Base-by-base conservation (phyloP, 2,329 filamentous ascomycete species). In the Penicillium capsulatum region DNA sequence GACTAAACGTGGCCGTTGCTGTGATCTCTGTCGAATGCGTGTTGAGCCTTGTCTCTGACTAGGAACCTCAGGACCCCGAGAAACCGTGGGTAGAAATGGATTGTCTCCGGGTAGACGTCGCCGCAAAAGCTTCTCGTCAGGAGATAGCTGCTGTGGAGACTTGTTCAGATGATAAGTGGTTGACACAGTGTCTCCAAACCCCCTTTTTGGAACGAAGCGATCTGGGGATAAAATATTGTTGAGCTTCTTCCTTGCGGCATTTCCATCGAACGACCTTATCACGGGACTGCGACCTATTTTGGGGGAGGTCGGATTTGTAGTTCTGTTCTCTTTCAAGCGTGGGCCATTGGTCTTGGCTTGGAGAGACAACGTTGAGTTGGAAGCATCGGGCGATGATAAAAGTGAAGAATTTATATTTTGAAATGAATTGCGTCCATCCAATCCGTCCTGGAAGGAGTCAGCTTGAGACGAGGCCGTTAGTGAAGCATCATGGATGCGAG, bases 131-230 rank as follows among this genome's bases (percentile, higher is more conserved):
- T 61, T 72, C 44, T 80, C 75, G 36, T 68, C 63, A 11, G 61
- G 53, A 9, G 69, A 68, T 11, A 79, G 58, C 19, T 67, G 65
- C 22, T 66, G 55, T 13, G 68, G 61, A 32, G 68, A 60, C 51
- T 75, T 79, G 48, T 69, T 73, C 19, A 78, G 50, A 42, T 70
- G 71, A 48, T 76, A 80, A 32, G 68, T 73, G 38, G 75, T 68
- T 16, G 69, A 63, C 11, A 69, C 61, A 24, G 63, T 52, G 15
- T 65, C 61, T 4, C 62, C 59, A 32, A 65, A 65, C 34, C 68
- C 66, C 33, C 73, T 67, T 36, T 55, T 54, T 20, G 75, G 69
- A 31, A 83, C 72, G 54, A 82, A 84, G 17, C 81, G 72, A 58
- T 84, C 80, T 15, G 73, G 73, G 8, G 67, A 70, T 9, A 44